A percentile compares a stretch with the other conserved stretches of the same genome.
These are phyloP conservation scores for Picochlorum sp. DNA, from an alignment of 139 green algal genomes.

Conservation along the genomic window DNA sequence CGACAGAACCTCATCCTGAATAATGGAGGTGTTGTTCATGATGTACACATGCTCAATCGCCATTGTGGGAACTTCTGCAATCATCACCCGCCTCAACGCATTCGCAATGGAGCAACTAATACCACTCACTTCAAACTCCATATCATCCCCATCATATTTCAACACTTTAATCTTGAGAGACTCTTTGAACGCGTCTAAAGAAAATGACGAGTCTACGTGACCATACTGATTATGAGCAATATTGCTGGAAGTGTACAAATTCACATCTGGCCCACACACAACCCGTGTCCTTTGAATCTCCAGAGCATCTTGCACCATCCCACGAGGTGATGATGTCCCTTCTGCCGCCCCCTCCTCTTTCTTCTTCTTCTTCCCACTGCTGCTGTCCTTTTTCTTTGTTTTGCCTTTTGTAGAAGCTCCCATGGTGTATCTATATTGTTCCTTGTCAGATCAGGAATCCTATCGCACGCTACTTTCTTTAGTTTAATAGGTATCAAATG, in stretches of 20 bases:
- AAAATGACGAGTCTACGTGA: conserved; percentile 71
- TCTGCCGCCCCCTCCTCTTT: neutral
- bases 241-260: conserved; percentile 61
- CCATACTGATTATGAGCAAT: conserved; percentile 55
- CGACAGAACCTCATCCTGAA: conserved; percentile 86
- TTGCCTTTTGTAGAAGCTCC: no score
- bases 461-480: no score
- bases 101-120: conserved; percentile 72
- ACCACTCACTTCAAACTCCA: conserved; percentile 92
- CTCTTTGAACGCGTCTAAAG: conserved; percentile 56
- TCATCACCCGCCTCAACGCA: conserved; percentile 86
- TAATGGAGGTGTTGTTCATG: conserved; percentile 93
- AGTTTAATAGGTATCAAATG: no score
- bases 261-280: conserved; percentile 56
- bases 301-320: conserved; percentile 41
- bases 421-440: no score
- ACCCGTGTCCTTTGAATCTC: conserved; percentile 52
- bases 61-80: conserved; percentile 91
- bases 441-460: no score
- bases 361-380: conserved; percentile 10
- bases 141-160: conserved; percentile 33
- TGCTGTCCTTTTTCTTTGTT: no score
- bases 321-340: neutral
- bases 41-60: conserved; percentile 98
- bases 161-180: conserved; percentile 44